A percentile compares a stretch with the other conserved stretches of the same genome.
These are phyloP conservation scores for Coccomyxa subellipsoidea DNA, from an alignment of 163 green algal species.

Conservation along the genomic window DNA sequence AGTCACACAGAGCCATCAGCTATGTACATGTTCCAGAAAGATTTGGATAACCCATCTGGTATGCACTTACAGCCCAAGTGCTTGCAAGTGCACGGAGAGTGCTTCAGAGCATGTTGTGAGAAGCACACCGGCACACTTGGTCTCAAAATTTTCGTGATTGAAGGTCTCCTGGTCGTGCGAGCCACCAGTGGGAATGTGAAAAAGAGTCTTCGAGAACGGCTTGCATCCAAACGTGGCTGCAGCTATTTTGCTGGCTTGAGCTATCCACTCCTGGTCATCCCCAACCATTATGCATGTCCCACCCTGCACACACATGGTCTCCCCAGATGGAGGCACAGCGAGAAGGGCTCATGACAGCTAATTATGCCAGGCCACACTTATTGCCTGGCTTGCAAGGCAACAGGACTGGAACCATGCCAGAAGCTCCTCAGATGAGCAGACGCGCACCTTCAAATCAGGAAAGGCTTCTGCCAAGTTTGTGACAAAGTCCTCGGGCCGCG, in stretches of 20 bases:
- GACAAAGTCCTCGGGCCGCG: not conserved
- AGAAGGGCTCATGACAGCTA: too few relatives aligned
- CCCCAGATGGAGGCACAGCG: too few relatives aligned
- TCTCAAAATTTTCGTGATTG: conserved; percentile 8
- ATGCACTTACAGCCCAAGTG: not conserved
- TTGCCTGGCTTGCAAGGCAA: too few relatives aligned
- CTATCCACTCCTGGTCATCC: not conserved
- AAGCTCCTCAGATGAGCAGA: too few relatives aligned
- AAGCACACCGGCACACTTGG: not conserved
- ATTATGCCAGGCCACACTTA: too few relatives aligned
- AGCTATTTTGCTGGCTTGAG: not conserved
- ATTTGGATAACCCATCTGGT: too few relatives aligned
- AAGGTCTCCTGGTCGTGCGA: conserved; percentile 3
- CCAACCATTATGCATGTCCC: conserved; percentile 11
- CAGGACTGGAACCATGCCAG: too few relatives aligned
- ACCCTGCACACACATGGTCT: conserved; percentile 7
- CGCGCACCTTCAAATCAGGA: not conserved
- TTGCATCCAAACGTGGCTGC: not conserved
- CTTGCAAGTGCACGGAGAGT: not conserved
- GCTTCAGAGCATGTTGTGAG: not conserved
- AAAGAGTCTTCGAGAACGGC: not conserved
- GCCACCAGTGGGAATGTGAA: not conserved
- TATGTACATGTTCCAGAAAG: too few relatives aligned
- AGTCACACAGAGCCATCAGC: not conserved
- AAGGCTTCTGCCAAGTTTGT: not conserved